These are phyloP conservation scores for Yarrowia galli DNA, from an alignment of 1,139 yeast genomes.

Conservation along the genomic window DNA sequence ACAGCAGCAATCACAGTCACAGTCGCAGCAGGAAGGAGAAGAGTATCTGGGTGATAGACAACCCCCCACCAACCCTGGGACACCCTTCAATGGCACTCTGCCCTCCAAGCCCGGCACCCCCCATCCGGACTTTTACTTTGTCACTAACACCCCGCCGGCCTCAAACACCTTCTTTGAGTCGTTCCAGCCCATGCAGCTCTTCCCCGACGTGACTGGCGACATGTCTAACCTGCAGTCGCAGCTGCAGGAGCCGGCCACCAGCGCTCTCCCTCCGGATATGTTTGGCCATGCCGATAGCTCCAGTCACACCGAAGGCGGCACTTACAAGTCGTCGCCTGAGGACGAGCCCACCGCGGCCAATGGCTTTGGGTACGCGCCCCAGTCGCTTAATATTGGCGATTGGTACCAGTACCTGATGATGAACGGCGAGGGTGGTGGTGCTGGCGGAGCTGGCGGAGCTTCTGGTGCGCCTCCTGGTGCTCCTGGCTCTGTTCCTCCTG, in stretches of 20 bases:
- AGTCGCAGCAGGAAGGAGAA: background rate
- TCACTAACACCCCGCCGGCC: slow-evolving; percentile 50
- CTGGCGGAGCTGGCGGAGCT: background rate
- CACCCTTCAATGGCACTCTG: slow-evolving; percentile 40
- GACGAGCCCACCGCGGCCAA: slow-evolving; percentile 24
- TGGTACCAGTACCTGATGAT: slow-evolving; percentile 52
- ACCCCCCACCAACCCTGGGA: slow-evolving; percentile 15
- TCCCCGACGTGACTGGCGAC: slow-evolving; percentile 48
- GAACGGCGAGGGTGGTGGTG: slow-evolving; percentile 37
- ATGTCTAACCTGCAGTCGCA: slow-evolving; percentile 27
- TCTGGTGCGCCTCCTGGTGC: slow-evolving; percentile 15
- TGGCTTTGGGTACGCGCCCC: slow-evolving; percentile 46
- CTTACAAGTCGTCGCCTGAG: slow-evolving; percentile 41
- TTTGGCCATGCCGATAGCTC: slow-evolving; percentile 9
- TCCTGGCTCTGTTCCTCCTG: slow-evolving; percentile 27
- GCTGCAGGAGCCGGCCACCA: slow-evolving; percentile 14
- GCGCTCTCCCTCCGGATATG: slow-evolving; percentile 32
- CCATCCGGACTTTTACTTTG: slow-evolving; percentile 50
- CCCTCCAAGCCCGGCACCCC: slow-evolving; percentile 41
- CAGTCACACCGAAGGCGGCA: slow-evolving; percentile 11
- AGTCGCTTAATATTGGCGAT: slow-evolving; percentile 51
- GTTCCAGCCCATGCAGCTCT: slow-evolving; percentile 53
- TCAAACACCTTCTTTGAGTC: slow-evolving; percentile 46
- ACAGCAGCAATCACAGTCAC: slow-evolving; percentile 5
- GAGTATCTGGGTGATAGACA: slow-evolving; percentile 20